A percentile compares a stretch with the other conserved stretches of the same genome.
Conservation (phyloP, 2,329 filamentous ascomycete genomes). For the Parascedosporium putredinis region DNA sequence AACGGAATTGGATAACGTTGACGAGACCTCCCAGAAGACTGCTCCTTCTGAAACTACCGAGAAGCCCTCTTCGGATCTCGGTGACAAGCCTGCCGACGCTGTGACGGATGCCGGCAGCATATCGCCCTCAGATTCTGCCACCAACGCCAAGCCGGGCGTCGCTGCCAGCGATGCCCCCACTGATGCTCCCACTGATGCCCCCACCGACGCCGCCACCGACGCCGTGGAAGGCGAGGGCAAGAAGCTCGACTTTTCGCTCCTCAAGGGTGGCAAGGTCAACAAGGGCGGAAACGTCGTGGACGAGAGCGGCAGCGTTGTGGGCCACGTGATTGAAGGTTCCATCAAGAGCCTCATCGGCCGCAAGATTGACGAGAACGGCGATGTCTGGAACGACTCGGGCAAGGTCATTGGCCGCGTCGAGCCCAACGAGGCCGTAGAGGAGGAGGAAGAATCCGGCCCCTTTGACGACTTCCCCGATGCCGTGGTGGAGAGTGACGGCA, state of each 20-base stretch:
- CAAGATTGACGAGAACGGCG: constrained; percentile 61
- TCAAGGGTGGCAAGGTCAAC: constrained; percentile 62
- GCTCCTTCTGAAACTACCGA: neutral
- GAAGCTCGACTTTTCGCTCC: constrained; percentile 50
- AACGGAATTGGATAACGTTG: neutral
- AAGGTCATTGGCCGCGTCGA: constrained; percentile 59
- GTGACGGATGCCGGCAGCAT: neutral
- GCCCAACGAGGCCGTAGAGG: constrained; percentile 55
- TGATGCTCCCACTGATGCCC: neutral
- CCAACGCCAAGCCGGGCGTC: too few species aligned
- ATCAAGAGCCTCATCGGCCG: constrained; percentile 52
- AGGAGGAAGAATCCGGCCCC: constrained; percentile 56
- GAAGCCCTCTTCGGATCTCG: neutral
- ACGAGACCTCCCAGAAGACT: neutral
- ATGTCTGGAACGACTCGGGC: constrained; percentile 63
- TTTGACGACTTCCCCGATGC: constrained; percentile 58
- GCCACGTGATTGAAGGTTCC: constrained; percentile 58
- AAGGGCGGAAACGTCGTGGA: constrained; percentile 57
- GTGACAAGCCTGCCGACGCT: neutral
- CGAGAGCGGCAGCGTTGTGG: constrained; percentile 43
- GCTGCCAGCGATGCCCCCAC: neutral
- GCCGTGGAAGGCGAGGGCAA: constrained; percentile 53
- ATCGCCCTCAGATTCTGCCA: neutral
- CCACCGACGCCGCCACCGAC: too few species aligned
- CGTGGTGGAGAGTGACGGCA: constrained; percentile 58